Percentiles rank a stretch among this genome's conserved stretches.
phyloP scores from a whole-genome alignment of 768 basidiomycete genomes.

The Lactifluus piperatus region DNA sequence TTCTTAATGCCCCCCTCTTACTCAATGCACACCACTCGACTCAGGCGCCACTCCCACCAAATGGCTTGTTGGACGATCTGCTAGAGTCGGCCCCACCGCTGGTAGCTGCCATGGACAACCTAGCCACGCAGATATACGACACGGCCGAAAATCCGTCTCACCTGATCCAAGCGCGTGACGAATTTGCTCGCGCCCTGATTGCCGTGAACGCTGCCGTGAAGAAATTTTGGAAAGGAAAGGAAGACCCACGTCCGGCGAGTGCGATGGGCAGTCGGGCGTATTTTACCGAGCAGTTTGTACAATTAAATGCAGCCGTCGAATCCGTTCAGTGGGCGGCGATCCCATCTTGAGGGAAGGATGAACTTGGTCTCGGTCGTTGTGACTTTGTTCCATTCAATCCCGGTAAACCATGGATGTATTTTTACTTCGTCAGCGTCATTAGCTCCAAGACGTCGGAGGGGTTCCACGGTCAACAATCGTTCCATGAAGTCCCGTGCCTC shows the following conservation, averaged over 20 bases:
- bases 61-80: constrained; percentile 11
- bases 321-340: constrained; percentile 5
- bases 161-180: constrained; percentile 5
- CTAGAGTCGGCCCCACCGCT: constrained; percentile 13
- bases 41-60: background rate
- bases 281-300: constrained; percentile 6
- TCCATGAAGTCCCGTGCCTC: constrained; percentile 90
- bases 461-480: constrained; percentile 73
- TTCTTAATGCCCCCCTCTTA: background rate
- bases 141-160: background rate
- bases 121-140: constrained; percentile 11
- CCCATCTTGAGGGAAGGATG: constrained; percentile 49
- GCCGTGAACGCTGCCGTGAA: constrained; percentile 9
- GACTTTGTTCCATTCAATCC: constrained; percentile 90
- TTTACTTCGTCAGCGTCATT: constrained; percentile 91
- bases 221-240: constrained; percentile 12
- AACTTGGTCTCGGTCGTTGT: constrained; percentile 86
- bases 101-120: constrained; percentile 12
- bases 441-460: constrained; percentile 69
- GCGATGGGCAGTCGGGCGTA: constrained; percentile 7
- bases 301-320: constrained; percentile 8
- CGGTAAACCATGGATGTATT: constrained; percentile 80
- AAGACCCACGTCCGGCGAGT: background rate
- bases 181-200: constrained; percentile 10
- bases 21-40: background rate